Evolutionary conservation across 169 alveolate genomes (phyloP), one percentile per base, ranked within the genome.

Genomic region (Plasmodium malariae): DNA sequence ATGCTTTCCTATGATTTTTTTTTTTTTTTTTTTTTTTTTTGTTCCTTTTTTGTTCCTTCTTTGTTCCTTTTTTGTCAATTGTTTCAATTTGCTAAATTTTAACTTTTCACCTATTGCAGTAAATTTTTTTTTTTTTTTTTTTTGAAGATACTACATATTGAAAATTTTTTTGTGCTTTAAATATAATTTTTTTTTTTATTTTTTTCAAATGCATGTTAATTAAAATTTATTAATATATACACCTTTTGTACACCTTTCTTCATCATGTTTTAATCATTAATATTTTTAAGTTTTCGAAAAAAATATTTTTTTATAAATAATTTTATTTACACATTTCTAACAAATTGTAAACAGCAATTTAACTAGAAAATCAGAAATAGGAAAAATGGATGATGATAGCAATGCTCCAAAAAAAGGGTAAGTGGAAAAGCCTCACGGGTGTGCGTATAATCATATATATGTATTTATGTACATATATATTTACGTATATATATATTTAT

Each of bases 351-450:
- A 74, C 63, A 19, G 5, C 11, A 40, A 40, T n/a, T n/a, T n/a
- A n/a, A 57, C 12, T 57, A 57, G 54, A 65, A 12, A 26, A 24
- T 32, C 30, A 55, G 26, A 37, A 62, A 65, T 36, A 60, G 49
- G 24, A 74, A 74, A 74, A 57, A 78, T 78, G 89, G 89, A 57
- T 63, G 78, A 62, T 21, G 65, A 60, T 62, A 78, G 24, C 26
- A 59, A 63, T 36, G 21, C 26, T 62, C 89, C 65, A 78, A 78
- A 78, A 40, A 78, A 78, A 54, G 32, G 54, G 89, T 78, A 78
- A 62, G 49, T 63, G 21, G 24, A 48, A 48, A 74, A 74, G 57
- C 7, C 14, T 6, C 14, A n/a, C 14, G 14, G 5, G 62, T n/a
- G 14, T n/a, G 62, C 21, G 45, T 28, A 21, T 12, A 30, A 3